Percentiles rank a stretch among this genome's conserved stretches.
Evolutionary conservation across 768 basidiomycete species (phyloP).

Genomic region (Leccinum broughii): DNA sequence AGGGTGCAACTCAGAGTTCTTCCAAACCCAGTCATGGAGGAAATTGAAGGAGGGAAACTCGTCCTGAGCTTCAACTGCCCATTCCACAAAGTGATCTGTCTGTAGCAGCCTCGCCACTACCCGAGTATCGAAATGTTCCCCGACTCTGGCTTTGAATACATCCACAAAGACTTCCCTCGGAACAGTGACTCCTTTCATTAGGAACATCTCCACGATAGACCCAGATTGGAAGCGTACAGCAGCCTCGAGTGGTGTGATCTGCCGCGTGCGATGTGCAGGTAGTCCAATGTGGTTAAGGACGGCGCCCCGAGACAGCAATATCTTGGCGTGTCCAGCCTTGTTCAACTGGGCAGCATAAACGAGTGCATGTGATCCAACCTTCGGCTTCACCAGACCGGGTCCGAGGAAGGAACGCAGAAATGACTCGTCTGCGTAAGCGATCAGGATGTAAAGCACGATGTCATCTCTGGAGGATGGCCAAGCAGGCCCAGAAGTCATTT

Average conservation of each 20-base stretch:
- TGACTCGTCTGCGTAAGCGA: not conserved
- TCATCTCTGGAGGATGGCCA: slow-evolving; percentile 4
- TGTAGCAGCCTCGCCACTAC: not conserved
- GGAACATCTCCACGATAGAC: not conserved
- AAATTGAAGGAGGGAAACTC: not conserved
- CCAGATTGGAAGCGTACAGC: not conserved
- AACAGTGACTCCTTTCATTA: not conserved
- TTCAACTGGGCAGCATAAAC: not conserved
- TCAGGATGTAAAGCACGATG: not conserved
- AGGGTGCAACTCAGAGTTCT: not conserved
- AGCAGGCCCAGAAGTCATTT: not conserved
- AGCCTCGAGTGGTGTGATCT: not conserved
- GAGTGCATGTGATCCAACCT: not conserved
- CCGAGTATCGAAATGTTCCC: not conserved
- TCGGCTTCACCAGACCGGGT: not conserved
- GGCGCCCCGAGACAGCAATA: not conserved
- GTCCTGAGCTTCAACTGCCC: not conserved
- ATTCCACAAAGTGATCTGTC: not conserved
- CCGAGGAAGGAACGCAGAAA: slow-evolving; percentile 1
- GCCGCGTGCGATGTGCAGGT: not conserved
- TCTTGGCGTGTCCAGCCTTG: not conserved
- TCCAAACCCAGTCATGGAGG: not conserved
- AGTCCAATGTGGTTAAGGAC: not conserved
- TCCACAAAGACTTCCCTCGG: not conserved
- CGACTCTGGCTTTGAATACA: not conserved